Base-by-base conservation (phyloP, 371 early-diverging fungal genomes). In the Batkoa obscura region DNA sequence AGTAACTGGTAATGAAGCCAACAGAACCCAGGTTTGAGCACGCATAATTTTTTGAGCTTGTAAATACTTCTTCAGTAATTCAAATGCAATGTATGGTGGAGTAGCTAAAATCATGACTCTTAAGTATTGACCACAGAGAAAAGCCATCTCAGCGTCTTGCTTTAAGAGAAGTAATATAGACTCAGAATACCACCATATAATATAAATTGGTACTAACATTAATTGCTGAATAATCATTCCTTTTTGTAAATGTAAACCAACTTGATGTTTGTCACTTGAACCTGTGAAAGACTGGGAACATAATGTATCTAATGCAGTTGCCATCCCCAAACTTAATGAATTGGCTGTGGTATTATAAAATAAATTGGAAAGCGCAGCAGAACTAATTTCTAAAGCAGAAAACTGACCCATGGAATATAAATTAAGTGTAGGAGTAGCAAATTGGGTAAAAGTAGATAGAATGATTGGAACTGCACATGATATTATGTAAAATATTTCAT, bases 221-320 rank as follows among this genome's bases (percentile, higher is more conserved):
- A 80, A 0, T 43, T 69, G 52, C 56, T 81, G 69, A 50, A 87
- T 68, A 9, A 90, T 62, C n/a, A 90, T 71, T 0, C 82, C 81
- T 12, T 92, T 78, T 65, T 90, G 88, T 36, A 92, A 63, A 53
- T 88, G 83, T 13, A 86, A 68, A 10, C 92, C 91, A 3, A 87
- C 67, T 8, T 79, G 61, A 33, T 75, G 76, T 52, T 74, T 74
- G 67, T 89, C 85, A 23, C 61, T 64, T 3, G 79, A 67, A 0
- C 78, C 88, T 0, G 90, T 88, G 66, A 72, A 86, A 31, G 86
- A 76, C 66, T 94, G 92, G 23, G 84, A 80, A 59, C 90, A 89
- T 47, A 94, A 69, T 2, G 91, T 89, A 64, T 94, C 92, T 23
- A 94, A 69, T 0, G 86, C 91, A 37, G 87, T 78, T 3, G 84